Conservation (phyloP, 331 rosid species). For the Rhamnella rubrinervis region DNA sequence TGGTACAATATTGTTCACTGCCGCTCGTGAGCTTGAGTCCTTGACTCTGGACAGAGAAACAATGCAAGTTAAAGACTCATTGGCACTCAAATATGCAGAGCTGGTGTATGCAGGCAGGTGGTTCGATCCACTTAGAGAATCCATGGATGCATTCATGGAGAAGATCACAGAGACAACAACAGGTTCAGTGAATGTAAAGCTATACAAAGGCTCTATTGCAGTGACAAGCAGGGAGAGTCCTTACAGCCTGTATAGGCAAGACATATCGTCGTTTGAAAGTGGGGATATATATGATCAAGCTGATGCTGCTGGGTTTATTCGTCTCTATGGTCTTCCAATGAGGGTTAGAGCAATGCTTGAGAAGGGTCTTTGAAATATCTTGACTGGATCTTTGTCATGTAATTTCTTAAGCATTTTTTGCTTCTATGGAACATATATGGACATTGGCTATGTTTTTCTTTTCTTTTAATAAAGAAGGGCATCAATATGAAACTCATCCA, state of each 20-base stretch:
- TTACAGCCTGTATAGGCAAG: slow-evolving; percentile 65
- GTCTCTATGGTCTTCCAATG: slow-evolving; percentile 88
- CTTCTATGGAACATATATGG: neutral
- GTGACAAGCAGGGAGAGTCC: slow-evolving; percentile 54
- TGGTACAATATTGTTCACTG: slow-evolving; percentile 71
- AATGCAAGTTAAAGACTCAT: slow-evolving; percentile 61
- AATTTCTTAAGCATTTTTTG: neutral
- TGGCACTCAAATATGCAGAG: slow-evolving; percentile 76
- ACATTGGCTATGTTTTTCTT: neutral
- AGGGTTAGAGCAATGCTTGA: slow-evolving; percentile 87
- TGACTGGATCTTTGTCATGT: slow-evolving; percentile 2
- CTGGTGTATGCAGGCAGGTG: slow-evolving; percentile 78
- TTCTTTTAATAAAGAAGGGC: too few species aligned
- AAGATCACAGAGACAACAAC: slow-evolving; percentile 66
- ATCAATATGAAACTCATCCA: too few species aligned
- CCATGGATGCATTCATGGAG: slow-evolving; percentile 80
- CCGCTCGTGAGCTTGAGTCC: slow-evolving; percentile 64
- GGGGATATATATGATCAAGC: slow-evolving; percentile 81
- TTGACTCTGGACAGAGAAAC: slow-evolving; percentile 73
- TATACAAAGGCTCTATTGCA: slow-evolving; percentile 65
- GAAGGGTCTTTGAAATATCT: slow-evolving; percentile 40
- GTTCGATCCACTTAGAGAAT: slow-evolving; percentile 78
- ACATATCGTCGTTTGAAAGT: slow-evolving; percentile 71
- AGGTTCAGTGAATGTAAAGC: slow-evolving; percentile 62
- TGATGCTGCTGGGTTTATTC: slow-evolving; percentile 82